Percentiles rank a stretch among this genome's conserved stretches.
These are phyloP conservation scores for Boletus rex-veris DNA, from an alignment of 768 basidiomycete genomes.

Conservation along the genomic window DNA sequence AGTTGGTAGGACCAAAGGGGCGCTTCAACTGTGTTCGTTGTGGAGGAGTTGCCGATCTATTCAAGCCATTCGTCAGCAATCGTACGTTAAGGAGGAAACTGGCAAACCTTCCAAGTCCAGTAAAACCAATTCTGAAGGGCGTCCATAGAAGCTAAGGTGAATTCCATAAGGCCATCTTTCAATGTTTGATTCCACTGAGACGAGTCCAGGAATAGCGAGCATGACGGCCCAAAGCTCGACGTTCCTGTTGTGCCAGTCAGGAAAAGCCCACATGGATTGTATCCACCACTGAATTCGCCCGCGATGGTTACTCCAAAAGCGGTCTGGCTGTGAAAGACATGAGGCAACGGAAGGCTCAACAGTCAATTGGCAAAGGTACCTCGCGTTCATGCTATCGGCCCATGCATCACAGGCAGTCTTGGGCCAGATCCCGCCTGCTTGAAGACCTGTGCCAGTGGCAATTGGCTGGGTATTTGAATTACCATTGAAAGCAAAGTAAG, in stretches of 20 bases:
- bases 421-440: constrained; percentile 46
- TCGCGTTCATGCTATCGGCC: constrained; percentile 51
- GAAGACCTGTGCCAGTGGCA: constrained; percentile 29
- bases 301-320: constrained; percentile 68
- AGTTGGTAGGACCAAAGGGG: constrained; percentile 73
- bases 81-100: not conserved
- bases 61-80: not conserved
- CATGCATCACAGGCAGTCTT: constrained; percentile 52
- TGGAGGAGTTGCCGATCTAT: constrained; percentile 56
- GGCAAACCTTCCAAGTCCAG: constrained; percentile 72
- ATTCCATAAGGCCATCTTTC: constrained; percentile 50
- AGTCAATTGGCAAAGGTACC: constrained; percentile 21
- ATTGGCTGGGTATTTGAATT: constrained; percentile 33
- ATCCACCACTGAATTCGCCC: constrained; percentile 73
- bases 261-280: constrained; percentile 62
- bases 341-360: not conserved
- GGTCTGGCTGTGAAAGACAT: constrained; percentile 34
- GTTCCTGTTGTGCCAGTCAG: constrained; percentile 35
- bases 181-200: constrained; percentile 48
- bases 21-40: constrained; percentile 44
- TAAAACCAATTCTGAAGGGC: constrained; percentile 66
- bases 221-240: constrained; percentile 27
- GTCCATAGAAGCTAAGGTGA: constrained; percentile 60
- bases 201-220: constrained; percentile 47
- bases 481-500: constrained; percentile 61